Percentiles rank a stretch among this genome's conserved stretches.
phyloP scores from a whole-genome alignment of 192 early-diverging fungal species.

The Podochytrium sp. region DNA sequence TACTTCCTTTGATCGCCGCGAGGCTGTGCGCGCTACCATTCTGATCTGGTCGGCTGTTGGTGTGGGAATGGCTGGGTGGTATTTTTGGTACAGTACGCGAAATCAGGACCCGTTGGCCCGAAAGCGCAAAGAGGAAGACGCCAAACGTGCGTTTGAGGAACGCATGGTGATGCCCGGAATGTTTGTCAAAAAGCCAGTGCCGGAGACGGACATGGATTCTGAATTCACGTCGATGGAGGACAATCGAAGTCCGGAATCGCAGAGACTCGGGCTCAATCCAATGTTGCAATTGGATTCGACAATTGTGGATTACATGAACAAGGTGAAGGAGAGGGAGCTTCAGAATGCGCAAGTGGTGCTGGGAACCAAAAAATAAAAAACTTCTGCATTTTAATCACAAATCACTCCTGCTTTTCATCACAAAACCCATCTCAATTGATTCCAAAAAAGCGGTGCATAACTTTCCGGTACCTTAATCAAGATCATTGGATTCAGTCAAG shows the following conservation, averaged over 20 bases:
- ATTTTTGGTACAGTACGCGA: background rate
- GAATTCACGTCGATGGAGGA: no score
- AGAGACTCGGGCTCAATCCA: background rate
- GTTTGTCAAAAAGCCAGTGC: no score
- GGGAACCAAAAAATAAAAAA: background rate
- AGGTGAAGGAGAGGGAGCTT: background rate
- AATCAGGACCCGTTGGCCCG: background rate
- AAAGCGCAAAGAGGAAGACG: background rate
- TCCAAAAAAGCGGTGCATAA: conserved; percentile 82
- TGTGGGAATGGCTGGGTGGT: background rate
- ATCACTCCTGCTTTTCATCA: background rate
- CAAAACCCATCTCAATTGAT: conserved; percentile 59
- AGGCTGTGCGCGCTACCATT: background rate
- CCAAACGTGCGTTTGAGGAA: background rate
- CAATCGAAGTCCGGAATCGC: background rate
- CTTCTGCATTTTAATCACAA: background rate
- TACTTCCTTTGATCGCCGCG: background rate
- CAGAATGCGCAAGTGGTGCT: background rate
- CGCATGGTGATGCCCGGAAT: background rate
- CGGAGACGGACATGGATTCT: no score
- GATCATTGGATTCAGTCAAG: background rate
- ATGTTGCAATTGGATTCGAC: background rate
- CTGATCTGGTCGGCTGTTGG: background rate
- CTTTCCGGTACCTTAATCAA: conserved; percentile 63
- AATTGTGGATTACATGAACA: background rate